Percentiles rank a stretch among this genome's conserved stretches.
Conservation (phyloP, 176 grass and related monocot genomes). For the Carex parvula region DNA sequence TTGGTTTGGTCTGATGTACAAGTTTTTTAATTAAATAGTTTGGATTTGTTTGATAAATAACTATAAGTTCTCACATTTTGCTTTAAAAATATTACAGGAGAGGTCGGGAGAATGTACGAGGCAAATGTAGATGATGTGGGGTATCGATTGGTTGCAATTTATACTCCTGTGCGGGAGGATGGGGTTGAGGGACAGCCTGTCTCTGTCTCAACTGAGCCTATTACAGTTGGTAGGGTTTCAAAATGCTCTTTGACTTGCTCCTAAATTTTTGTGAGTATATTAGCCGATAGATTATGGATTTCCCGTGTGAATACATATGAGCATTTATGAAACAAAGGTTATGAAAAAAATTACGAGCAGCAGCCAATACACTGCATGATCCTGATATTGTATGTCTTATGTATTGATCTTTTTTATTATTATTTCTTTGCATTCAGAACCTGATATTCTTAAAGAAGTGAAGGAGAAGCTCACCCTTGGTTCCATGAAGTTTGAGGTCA, state of each 20-base stretch:
- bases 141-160: conserved; percentile 90
- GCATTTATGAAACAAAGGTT: not conserved
- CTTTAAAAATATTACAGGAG: conserved; percentile 44
- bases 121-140: conserved; percentile 97
- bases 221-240: conserved; percentile 75
- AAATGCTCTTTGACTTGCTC: not conserved
- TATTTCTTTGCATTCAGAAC: conserved; percentile 57
- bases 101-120: conserved; percentile 83
- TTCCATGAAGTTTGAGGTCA: conserved; percentile 91
- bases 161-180: conserved; percentile 91
- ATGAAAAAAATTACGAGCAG: not conserved
- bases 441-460: conserved; percentile 81
- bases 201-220: conserved; percentile 85
- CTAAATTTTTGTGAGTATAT: not conserved
- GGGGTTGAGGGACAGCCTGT: conserved; percentile 83
- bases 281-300: not conserved
- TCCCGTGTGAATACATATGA: not conserved
- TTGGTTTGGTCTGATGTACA: not conserved
- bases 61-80: not conserved
- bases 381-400: not conserved
- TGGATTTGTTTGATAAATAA: not conserved
- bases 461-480: conserved; percentile 84
- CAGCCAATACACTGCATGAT: not conserved
- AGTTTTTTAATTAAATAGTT: not conserved
- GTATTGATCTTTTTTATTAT: not conserved